Evolutionary conservation across 352 stramenopile genomes (phyloP).

Genomic region (Globisporangium barbulae): DNA sequence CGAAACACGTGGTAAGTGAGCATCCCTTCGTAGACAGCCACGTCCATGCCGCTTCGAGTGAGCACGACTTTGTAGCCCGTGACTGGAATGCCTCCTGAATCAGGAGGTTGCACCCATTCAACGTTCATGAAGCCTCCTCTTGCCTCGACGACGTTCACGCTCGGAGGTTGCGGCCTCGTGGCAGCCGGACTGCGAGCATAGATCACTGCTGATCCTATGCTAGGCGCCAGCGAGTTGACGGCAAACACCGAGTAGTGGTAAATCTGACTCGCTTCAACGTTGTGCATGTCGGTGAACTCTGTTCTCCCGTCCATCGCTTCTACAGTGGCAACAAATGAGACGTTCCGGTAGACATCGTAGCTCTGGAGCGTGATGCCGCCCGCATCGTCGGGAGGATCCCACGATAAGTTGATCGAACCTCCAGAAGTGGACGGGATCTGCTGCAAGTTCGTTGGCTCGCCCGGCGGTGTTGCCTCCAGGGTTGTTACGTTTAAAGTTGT

Average conservation of each 20-base stretch:
- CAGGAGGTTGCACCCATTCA: slow-evolving; percentile 18
- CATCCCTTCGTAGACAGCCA: slow-evolving; percentile 22
- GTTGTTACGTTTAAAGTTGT: slow-evolving; percentile 29
- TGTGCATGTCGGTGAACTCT: slow-evolving; percentile 28
- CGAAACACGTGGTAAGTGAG: slow-evolving; percentile 16
- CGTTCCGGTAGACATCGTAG: slow-evolving; percentile 43
- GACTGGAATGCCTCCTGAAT: slow-evolving; percentile 33
- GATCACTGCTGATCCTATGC: slow-evolving; percentile 13
- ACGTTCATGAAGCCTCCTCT: slow-evolving; percentile 28
- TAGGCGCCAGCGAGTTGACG: slow-evolving; percentile 22
- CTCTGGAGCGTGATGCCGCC: slow-evolving; percentile 34
- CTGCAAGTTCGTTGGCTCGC: slow-evolving; percentile 27
- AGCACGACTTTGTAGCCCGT: slow-evolving; percentile 22
- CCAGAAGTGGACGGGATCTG: slow-evolving; percentile 32
- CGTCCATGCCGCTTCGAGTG: slow-evolving; percentile 3
- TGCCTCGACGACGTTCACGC: slow-evolving; percentile 16
- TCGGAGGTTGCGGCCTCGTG: slow-evolving; percentile 20
- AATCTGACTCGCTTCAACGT: slow-evolving; percentile 20
- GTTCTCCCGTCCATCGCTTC: neutral
- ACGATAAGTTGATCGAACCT: slow-evolving; percentile 33
- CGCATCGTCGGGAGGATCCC: slow-evolving; percentile 35
- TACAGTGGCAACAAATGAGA: slow-evolving; percentile 10
- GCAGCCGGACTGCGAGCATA: slow-evolving; percentile 17
- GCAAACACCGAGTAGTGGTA: slow-evolving; percentile 47
- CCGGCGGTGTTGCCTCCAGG: slow-evolving; percentile 23